Conservation (phyloP, 768 basidiomycete species). For the Panaeolus papilionaceus region DNA sequence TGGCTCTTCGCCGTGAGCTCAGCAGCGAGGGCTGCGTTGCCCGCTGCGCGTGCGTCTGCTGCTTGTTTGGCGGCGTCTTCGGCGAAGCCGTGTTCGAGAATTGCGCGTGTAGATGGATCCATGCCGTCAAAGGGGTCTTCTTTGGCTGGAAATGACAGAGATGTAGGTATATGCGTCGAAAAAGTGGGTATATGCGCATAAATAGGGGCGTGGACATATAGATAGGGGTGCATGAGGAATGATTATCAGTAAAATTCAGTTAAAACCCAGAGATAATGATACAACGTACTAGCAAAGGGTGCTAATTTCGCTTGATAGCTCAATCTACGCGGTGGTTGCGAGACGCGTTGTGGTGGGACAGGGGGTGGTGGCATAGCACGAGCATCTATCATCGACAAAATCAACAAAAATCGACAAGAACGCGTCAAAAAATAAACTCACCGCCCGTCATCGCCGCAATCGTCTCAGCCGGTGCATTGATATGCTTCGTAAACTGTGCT, state of each 20-base stretch:
- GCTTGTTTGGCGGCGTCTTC: background rate
- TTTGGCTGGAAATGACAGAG: background rate
- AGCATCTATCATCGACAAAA: background rate
- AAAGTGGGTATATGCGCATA: background rate
- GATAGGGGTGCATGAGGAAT: background rate
- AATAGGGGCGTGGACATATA: background rate
- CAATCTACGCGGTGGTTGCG: background rate
- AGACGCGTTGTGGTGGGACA: background rate
- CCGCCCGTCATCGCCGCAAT: conserved; percentile 20
- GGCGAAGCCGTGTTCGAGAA: background rate
- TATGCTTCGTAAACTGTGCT: background rate
- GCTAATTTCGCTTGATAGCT: background rate
- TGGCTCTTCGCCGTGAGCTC: background rate
- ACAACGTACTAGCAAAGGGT: background rate
- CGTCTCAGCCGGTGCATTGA: conserved; percentile 16
- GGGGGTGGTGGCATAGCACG: conserved; percentile 4
- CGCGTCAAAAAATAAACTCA: conserved; percentile 19
- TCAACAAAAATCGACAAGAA: background rate
- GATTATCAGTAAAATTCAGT: background rate
- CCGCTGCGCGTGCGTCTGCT: background rate
- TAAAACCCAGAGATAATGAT: background rate
- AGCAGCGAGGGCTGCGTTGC: background rate
- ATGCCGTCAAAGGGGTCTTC: background rate
- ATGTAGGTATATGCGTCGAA: background rate
- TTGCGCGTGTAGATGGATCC: background rate